A percentile compares a stretch with the other conserved stretches of the same genome.
phyloP scores from a whole-genome alignment of 2,329 filamentous ascomycete species.

The Colletotrichum viniferum region DNA sequence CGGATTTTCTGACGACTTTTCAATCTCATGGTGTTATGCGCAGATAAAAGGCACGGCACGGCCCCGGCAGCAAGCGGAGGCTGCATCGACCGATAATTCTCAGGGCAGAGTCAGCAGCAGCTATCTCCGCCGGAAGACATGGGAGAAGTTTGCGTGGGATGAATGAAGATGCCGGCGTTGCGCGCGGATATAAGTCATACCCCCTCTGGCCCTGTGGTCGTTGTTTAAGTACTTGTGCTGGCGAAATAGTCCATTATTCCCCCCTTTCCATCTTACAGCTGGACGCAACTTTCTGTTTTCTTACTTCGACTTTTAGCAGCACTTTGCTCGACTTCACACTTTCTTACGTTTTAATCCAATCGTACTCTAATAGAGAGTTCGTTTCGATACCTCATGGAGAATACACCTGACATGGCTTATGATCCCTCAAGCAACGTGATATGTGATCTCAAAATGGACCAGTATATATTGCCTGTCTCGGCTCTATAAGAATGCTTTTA shows the following conservation, averaged over 20 bases:
- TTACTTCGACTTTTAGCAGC: slow-evolving; percentile 33
- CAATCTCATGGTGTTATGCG: slow-evolving; percentile 21
- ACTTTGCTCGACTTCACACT: slow-evolving; percentile 27
- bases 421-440: neutral
- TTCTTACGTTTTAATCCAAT: slow-evolving; percentile 34
- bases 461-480: neutral
- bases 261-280: slow-evolving; percentile 39
- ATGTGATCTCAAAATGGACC: neutral
- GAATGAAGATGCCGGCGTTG: slow-evolving; percentile 6
- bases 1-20: slow-evolving; percentile 19
- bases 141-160: neutral
- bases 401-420: slow-evolving; percentile 16
- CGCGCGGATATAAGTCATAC: slow-evolving; percentile 16
- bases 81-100: slow-evolving; percentile 5
- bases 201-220: slow-evolving; percentile 3
- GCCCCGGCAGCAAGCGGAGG: slow-evolving; percentile 6
- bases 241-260: slow-evolving; percentile 21
- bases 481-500: neutral
- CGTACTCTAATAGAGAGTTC: slow-evolving; percentile 45
- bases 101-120: neutral
- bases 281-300: slow-evolving; percentile 44
- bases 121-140: neutral
- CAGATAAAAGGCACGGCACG: slow-evolving; percentile 19
- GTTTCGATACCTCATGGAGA: slow-evolving; percentile 44
- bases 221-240: slow-evolving; percentile 17